These are phyloP conservation scores for Colletotrichum falcatum DNA, from an alignment of 2,329 filamentous ascomycete species.

Conservation along the genomic window DNA sequence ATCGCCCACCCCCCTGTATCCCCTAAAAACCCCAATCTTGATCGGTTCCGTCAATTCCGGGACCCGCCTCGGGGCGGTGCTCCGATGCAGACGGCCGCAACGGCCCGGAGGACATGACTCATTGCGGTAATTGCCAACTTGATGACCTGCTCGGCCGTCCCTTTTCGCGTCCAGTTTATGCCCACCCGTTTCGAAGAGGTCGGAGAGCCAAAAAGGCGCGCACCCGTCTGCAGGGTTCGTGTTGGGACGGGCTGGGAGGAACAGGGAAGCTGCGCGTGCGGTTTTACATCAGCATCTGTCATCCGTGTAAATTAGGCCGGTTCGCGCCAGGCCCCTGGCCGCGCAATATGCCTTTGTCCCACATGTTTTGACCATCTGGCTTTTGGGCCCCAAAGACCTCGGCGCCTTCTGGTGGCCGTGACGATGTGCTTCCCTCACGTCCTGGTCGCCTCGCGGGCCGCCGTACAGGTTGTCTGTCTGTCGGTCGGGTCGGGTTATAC, in stretches of 20 bases:
- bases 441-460: constrained; percentile 5
- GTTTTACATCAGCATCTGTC: constrained; percentile 40
- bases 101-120: constrained; percentile 34
- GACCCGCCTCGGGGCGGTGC: constrained; percentile 20
- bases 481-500: constrained; percentile 4
- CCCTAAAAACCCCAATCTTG: neutral
- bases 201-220: neutral
- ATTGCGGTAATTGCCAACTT: constrained; percentile 29
- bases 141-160: constrained; percentile 3
- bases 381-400: constrained; percentile 33
- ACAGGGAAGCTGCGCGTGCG: neutral
- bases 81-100: constrained; percentile 27
- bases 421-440: constrained; percentile 27
- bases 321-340: neutral
- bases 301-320: neutral
- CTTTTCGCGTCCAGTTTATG: neutral
- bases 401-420: constrained; percentile 5
- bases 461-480: constrained; percentile 7
- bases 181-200: neutral
- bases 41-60: neutral
- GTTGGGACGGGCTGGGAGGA: neutral
- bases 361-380: constrained; percentile 7
- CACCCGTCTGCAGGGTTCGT: neutral
- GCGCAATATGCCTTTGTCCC: too few relatives aligned
- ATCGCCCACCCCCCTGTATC: neutral